A percentile compares a stretch with the other conserved stretches of the same genome.
phyloP scores from a whole-genome alignment of 2,329 filamentous ascomycete genomes.

The Ustulina deusta region DNA sequence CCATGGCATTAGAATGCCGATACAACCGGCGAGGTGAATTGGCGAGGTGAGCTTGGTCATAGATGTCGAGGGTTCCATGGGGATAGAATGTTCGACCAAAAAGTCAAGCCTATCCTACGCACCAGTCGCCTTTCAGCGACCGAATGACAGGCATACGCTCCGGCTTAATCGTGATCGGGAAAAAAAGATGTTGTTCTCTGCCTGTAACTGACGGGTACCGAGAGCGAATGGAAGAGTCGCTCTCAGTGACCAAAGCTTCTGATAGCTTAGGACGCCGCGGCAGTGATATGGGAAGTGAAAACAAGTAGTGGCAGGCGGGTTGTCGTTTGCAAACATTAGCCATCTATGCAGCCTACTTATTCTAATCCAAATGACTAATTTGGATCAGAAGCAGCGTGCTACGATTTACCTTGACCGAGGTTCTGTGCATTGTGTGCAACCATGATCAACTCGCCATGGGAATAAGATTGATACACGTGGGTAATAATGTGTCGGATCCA shows the following conservation, averaged over 20 bases:
- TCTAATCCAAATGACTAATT: constrained; percentile 9
- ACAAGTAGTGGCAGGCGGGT: neutral
- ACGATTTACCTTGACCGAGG: neutral
- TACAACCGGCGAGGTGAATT: neutral
- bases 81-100: constrained; percentile 78
- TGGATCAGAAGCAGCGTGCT: neutral
- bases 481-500: neutral
- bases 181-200: constrained; percentile 73
- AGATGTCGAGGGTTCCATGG: neutral
- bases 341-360: constrained; percentile 16
- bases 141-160: constrained; percentile 89
- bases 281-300: constrained; percentile 46
- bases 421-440: neutral
- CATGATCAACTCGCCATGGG: neutral
- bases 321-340: neutral
- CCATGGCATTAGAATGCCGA: neutral
- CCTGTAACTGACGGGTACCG: constrained; percentile 82
- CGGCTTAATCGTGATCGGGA: constrained; percentile 96
- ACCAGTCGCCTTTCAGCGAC: constrained; percentile 80
- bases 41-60: neutral
- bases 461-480: neutral
- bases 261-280: constrained; percentile 66
- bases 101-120: constrained; percentile 97
- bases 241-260: constrained; percentile 71
- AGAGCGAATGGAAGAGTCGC: constrained; percentile 73